Evolutionary conservation across 352 stramenopile genomes (phyloP), one percentile per base, ranked within the genome.

Genomic region (Phytophthora pistaciae): DNA sequence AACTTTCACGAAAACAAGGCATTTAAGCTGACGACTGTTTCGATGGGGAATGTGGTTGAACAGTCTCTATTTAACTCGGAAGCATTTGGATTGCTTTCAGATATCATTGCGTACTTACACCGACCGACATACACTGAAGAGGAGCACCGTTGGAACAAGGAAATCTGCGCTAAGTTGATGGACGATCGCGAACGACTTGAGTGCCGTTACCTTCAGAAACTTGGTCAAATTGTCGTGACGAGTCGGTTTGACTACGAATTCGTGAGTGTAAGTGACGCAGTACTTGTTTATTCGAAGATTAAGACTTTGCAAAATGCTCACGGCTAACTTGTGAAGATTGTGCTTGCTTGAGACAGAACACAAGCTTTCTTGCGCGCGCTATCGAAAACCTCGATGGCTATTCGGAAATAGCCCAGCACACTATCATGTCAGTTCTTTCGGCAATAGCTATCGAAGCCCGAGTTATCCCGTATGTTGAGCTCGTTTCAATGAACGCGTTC

Each of bases 371-470:
- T 10, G 64, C 72, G 13, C 56, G 60, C 40, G 68, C 87, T 5
- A 70, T 91, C n/a, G 58, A 74, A 36, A 65, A 75, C 36, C 49
- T 91, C 7, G 72, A 90, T 60, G 72, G 72, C 3, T 82, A 86
- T 33, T 70, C 79, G 2, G 79, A 91, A 11, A 61, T 88, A 33
- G 76, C 82, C 3, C 84, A 87, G 44, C 80, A 83, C 29, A 83
- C 72, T 4, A 60, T 91, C 57, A 70, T 83, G 14, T 90, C 83
- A 18, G 82, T 91, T 44, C 70, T 91, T 0, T 85, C 81, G 49
- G 80, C 77, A 18, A 81, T 84, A 33, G 82, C 83, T 4, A 88
- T 91, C 21, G 83, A 91, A 84, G 71, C 82, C 0, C 76, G 60
- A 4, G 70, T 91, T n/a, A 77, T 90, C 60, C 83, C 82, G n/a